Conservation (phyloP, 2,329 filamentous ascomycete species). For the Macrophomina tecta region DNA sequence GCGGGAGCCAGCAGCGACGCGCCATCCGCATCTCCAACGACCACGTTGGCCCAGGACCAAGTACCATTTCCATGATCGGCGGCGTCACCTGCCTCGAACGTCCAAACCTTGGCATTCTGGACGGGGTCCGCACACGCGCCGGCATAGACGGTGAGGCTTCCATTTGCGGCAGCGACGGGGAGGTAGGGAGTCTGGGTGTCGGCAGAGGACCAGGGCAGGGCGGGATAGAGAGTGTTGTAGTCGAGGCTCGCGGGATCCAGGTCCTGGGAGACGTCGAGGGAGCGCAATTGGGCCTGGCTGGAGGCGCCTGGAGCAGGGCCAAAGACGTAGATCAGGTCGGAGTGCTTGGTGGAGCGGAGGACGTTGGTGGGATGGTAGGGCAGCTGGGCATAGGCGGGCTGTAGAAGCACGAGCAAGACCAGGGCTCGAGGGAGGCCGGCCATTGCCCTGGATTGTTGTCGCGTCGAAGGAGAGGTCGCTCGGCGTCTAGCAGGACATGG, state of each 20-base stretch:
- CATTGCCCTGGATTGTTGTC: constrained; percentile 20
- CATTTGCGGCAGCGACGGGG: constrained; percentile 69
- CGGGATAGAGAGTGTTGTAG: constrained; percentile 58
- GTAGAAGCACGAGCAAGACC: constrained; percentile 6
- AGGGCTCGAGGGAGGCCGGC: constrained; percentile 13
- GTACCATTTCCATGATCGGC: constrained; percentile 57
- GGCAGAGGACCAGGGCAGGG: constrained; percentile 67
- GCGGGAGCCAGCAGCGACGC: constrained; percentile 55
- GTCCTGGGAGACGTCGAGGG: constrained; percentile 68
- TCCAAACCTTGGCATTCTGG: constrained; percentile 68
- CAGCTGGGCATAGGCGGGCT: constrained; percentile 50
- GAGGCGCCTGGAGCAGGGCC: constrained; percentile 56
- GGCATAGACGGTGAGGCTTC: constrained; percentile 74
- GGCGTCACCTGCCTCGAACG: constrained; percentile 59
- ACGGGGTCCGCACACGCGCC: constrained; percentile 70
- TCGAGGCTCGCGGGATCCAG: constrained; percentile 56
- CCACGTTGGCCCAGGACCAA: constrained; percentile 58
- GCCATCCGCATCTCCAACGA: constrained; percentile 44
- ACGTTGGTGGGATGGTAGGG: constrained; percentile 82
- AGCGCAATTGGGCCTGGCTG: constrained; percentile 60
- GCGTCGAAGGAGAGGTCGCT: neutral
- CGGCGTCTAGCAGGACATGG: constrained; percentile 25
- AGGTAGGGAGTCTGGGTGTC: constrained; percentile 65
- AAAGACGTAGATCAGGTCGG: constrained; percentile 73
- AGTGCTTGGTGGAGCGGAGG: constrained; percentile 61